phyloP scores from a whole-genome alignment of 148 eudicot genomes.

The Dianthus caryophyllus region DNA sequence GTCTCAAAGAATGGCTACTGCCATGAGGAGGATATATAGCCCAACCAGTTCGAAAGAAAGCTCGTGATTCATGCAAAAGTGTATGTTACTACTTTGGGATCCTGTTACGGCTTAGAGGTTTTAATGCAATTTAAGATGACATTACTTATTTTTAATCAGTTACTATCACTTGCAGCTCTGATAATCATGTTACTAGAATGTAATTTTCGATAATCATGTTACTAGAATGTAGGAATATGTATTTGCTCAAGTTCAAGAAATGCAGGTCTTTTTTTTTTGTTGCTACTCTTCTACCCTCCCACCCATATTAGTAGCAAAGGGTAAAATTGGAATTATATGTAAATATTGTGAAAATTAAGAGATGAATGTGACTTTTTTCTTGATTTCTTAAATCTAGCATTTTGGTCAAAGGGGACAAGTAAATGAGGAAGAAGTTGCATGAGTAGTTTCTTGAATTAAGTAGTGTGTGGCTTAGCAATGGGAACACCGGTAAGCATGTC shows the following conservation, averaged over 20 bases:
- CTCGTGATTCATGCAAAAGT: neutral
- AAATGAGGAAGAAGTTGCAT: neutral
- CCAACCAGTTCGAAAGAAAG: neutral
- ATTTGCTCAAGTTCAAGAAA: no score
- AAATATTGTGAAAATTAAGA: no score
- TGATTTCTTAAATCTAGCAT: no score
- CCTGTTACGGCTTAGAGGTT: neutral
- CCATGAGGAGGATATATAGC: neutral
- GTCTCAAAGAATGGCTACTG: neutral
- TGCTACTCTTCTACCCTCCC: no score
- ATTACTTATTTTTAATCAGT: neutral
- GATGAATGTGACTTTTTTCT: no score
- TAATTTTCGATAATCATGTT: neutral
- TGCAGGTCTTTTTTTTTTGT: no score
- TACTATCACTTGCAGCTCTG: neutral
- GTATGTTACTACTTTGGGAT: neutral
- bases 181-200: slow-evolving; percentile 1
- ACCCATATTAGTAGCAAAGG: no score
- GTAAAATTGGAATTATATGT: no score
- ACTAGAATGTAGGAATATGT: no score
- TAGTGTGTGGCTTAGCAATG: no score
- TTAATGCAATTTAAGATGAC: neutral
- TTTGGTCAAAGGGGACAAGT: no score
- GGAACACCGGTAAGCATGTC: neutral
- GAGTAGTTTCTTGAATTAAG: neutral